Evolutionary conservation across 2,329 filamentous ascomycete genomes (phyloP).

Genomic region (Clarireedia paspali): DNA sequence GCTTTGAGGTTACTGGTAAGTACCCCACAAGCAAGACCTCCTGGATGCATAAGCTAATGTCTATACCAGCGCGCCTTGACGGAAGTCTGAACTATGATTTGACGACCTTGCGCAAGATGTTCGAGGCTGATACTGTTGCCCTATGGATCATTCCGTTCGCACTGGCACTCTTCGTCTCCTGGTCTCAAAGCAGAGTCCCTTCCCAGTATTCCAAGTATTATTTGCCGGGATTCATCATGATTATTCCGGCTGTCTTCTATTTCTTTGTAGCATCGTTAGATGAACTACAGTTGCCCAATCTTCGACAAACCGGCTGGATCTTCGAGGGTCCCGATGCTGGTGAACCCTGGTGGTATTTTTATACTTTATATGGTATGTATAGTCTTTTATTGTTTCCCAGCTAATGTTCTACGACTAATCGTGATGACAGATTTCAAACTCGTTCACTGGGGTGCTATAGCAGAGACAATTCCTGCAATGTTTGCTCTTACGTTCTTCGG

Average conservation of each 20-base stretch:
- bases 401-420: slow-evolving; percentile 2
- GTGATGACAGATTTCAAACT: slow-evolving; percentile 59
- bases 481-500: slow-evolving; percentile 96
- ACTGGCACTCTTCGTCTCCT: slow-evolving; percentile 69
- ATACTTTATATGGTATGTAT: slow-evolving; percentile 79
- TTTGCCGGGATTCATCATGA: slow-evolving; percentile 77
- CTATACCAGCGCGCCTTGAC: slow-evolving; percentile 62
- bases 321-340: slow-evolving; percentile 76
- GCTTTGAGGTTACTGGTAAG: slow-evolving; percentile 66
- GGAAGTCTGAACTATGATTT: slow-evolving; percentile 78
- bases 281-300: slow-evolving; percentile 53
- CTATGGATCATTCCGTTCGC: slow-evolving; percentile 78
- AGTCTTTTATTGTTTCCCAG: slow-evolving; percentile 10
- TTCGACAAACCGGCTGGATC: slow-evolving; percentile 78
- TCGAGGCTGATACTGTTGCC: slow-evolving; percentile 64
- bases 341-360: slow-evolving; percentile 98
- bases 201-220: slow-evolving; percentile 85
- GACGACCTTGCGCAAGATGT: slow-evolving; percentile 66
- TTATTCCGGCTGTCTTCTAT: slow-evolving; percentile 71
- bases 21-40: not conserved
- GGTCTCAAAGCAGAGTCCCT: slow-evolving; percentile 66
- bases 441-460: slow-evolving; percentile 76
- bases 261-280: slow-evolving; percentile 65
- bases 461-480: slow-evolving; percentile 87
- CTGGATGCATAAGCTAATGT: not conserved